Percentiles rank a stretch among this genome's conserved stretches.
Conservation (phyloP, 768 basidiomycete genomes). For the Chalciporus piperatus region DNA sequence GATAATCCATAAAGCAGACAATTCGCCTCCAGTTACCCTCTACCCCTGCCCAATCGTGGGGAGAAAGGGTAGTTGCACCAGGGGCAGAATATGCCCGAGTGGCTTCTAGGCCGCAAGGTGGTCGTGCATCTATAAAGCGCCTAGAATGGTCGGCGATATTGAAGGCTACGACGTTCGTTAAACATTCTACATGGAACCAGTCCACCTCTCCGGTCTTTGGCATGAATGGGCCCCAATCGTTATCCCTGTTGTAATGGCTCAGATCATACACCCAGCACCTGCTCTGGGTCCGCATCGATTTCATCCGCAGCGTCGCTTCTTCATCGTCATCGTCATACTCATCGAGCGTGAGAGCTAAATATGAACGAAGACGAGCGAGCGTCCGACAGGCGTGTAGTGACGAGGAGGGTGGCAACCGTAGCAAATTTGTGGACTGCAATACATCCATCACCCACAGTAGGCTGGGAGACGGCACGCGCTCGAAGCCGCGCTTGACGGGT, state of each 20-base stretch:
- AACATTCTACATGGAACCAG: constrained; percentile 63
- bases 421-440: constrained; percentile 39
- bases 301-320: constrained; percentile 25
- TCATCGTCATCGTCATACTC: constrained; percentile 28
- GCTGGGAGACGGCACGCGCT: constrained; percentile 36
- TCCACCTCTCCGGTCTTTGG: constrained; percentile 41
- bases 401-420: constrained; percentile 20
- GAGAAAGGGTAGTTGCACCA: constrained; percentile 29
- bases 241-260: constrained; percentile 49
- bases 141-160: constrained; percentile 50
- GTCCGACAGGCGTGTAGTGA: constrained; percentile 27
- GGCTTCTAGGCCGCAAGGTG: constrained; percentile 50
- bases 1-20: constrained; percentile 78
- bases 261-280: constrained; percentile 65
- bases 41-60: constrained; percentile 70
- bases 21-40: constrained; percentile 74
- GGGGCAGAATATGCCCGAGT: constrained; percentile 56
- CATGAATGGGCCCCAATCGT: constrained; percentile 59
- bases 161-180: constrained; percentile 51
- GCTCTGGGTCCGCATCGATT: constrained; percentile 41
- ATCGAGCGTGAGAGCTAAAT: constrained; percentile 45
- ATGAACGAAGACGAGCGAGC: constrained; percentile 46
- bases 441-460: constrained; percentile 45
- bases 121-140: constrained; percentile 37
- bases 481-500: constrained; percentile 23